Conservation (phyloP, 306 rosid species). For the Ziziphus jujuba region DNA sequence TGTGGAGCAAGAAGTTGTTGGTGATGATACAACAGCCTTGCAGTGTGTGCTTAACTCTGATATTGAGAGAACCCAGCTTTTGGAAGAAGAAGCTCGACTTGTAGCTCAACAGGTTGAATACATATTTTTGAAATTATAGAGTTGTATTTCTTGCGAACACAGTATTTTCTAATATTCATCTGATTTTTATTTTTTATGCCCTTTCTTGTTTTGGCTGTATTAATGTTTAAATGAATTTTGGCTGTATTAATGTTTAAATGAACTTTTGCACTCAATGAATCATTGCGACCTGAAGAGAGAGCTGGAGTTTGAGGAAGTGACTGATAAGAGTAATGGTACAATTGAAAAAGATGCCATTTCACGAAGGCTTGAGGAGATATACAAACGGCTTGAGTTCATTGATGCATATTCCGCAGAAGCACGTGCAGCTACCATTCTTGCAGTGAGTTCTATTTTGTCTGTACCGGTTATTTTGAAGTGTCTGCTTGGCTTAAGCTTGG, state of each 20-base stretch:
- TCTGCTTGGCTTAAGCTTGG: conserved; percentile 4
- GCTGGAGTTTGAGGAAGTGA: conserved; percentile 50
- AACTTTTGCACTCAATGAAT: conserved; percentile 8
- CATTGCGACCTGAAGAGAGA: conserved; percentile 59
- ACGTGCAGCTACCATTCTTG: conserved; percentile 96
- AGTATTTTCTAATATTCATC: background rate
- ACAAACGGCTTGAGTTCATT: conserved; percentile 87
- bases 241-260: conserved; percentile 12
- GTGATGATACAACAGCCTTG: conserved; percentile 81
- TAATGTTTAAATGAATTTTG: conserved; percentile 10
- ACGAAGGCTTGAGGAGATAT: conserved; percentile 80
- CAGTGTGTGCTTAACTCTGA: conserved; percentile 96
- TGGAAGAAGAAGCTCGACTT: conserved; percentile 73
- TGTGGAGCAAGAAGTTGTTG: conserved; percentile 93
- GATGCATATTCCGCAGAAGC: conserved; percentile 95
- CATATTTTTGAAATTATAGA: conserved; percentile 3
- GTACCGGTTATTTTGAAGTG: conserved; percentile 13
- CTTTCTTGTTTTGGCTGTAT: background rate
- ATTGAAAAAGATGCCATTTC: conserved; percentile 54
- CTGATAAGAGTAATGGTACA: conserved; percentile 41
- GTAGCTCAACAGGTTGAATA: conserved; percentile 67
- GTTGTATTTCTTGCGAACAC: background rate
- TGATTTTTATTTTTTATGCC: background rate
- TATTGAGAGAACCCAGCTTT: conserved; percentile 78
- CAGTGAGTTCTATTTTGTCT: conserved; percentile 59